phyloP scores from a whole-genome alignment of 108 stramenopile genomes.

The Cyclostephanos tholiformis region DNA sequence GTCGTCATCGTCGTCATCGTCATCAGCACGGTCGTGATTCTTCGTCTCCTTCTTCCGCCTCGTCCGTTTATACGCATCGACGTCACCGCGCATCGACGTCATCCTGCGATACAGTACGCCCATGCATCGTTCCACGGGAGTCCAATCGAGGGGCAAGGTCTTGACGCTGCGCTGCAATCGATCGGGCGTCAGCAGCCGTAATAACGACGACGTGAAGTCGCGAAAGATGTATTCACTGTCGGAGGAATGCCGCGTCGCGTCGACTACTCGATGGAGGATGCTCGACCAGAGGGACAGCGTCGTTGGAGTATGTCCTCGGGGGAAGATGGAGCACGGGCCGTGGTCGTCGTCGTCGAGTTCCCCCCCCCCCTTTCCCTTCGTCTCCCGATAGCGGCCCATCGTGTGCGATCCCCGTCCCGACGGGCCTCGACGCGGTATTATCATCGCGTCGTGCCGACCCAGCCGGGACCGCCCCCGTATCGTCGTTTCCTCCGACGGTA shows the following conservation, averaged over 20 bases:
- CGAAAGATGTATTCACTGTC: conserved; percentile 20
- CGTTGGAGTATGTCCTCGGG: conserved; percentile 41
- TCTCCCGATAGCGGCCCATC: no score
- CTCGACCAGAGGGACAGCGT: conserved; percentile 43
- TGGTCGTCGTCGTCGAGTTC: conserved; percentile 1
- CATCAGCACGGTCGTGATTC: no score
- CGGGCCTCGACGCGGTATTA: no score
- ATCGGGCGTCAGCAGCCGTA: conserved; percentile 35
- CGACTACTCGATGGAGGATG: conserved; percentile 29
- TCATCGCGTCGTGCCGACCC: no score
- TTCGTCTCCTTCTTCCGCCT: no score
- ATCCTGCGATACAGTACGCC: conserved; percentile 31
- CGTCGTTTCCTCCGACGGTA: no score
- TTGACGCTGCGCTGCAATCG: conserved; percentile 43
- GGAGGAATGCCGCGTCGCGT: conserved; percentile 33
- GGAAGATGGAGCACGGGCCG: conserved; percentile 36
- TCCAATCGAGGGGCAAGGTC: conserved; percentile 48
- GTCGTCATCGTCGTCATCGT: conserved; percentile 1
- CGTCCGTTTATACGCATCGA: conserved; percentile 8
- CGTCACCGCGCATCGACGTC: conserved; percentile 20
- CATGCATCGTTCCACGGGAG: conserved; percentile 30
- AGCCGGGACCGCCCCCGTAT: no score
- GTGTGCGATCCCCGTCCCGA: no score
- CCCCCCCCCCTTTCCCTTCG: no score
- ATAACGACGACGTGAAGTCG: conserved; percentile 38